phyloP scores from a whole-genome alignment of 768 basidiomycete genomes.

The Naganishia randhawae region DNA sequence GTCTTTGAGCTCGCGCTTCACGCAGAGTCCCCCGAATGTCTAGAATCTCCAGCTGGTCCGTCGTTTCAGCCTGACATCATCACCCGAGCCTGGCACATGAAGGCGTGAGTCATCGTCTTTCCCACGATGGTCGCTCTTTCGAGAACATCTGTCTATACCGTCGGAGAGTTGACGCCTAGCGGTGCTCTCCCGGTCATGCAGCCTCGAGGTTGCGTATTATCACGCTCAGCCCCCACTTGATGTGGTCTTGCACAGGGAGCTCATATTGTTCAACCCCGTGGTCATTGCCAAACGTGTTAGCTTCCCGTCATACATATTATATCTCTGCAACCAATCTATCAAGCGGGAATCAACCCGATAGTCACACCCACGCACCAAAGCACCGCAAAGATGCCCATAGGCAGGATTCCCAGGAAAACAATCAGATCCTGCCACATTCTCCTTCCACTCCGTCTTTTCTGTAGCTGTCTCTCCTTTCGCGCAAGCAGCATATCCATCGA shows the following conservation, averaged over 20 bases:
- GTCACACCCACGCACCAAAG: constrained; percentile 53
- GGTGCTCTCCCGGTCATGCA: too few relatives aligned
- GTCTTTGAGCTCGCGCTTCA: neutral
- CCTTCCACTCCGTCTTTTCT: constrained; percentile 66
- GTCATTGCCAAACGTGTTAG: neutral
- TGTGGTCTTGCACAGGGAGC: too few relatives aligned
- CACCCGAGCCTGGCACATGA: constrained; percentile 18
- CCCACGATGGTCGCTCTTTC: constrained; percentile 9
- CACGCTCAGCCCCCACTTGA: too few relatives aligned
- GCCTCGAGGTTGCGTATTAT: too few relatives aligned
- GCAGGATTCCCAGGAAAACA: constrained; percentile 69
- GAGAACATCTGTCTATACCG: too few relatives aligned
- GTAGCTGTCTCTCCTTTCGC: constrained; percentile 79
- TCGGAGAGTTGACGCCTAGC: too few relatives aligned
- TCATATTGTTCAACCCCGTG: neutral
- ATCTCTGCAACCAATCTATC: constrained; percentile 51
- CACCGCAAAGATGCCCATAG: constrained; percentile 59
- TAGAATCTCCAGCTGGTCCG: neutral
- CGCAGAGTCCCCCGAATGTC: neutral
- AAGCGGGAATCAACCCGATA: constrained; percentile 2
- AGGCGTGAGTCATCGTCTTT: neutral
- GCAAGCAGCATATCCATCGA: constrained; percentile 60
- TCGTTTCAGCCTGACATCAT: neutral
- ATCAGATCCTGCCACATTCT: constrained; percentile 80
- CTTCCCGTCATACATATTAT: constrained; percentile 51